Percentiles rank a stretch among this genome's conserved stretches.
Evolutionary conservation across 352 stramenopile genomes (phyloP).

Genomic region (Proteromonas lacertae): DNA sequence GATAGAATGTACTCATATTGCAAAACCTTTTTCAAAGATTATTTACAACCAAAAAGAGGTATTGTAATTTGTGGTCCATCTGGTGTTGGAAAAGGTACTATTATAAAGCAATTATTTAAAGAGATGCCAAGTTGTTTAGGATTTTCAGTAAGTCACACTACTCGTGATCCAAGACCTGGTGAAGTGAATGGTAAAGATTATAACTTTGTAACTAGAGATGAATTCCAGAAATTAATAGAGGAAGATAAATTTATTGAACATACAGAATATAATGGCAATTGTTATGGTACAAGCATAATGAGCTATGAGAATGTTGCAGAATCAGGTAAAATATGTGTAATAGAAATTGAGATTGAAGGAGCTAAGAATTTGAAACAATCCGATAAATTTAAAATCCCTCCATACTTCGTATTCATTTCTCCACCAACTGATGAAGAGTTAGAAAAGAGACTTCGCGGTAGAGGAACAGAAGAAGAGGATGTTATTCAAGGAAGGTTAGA

Average conservation of each 20-base stretch:
- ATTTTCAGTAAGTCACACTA: conserved; percentile 90
- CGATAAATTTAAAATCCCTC: conserved; percentile 27
- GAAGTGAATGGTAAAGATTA: conserved; percentile 84
- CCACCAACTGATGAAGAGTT: conserved; percentile 67
- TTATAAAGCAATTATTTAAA: conserved; percentile 57
- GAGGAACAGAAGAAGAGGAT: conserved; percentile 75
- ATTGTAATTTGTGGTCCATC: conserved; percentile 56
- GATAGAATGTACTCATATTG: too few species aligned
- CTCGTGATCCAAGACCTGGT: conserved; percentile 45
- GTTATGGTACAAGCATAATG: conserved; percentile 55
- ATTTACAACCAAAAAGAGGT: too few species aligned
- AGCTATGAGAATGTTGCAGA: conserved; percentile 21
- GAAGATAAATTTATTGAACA: conserved; percentile 77
- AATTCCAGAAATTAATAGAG: conserved; percentile 62
- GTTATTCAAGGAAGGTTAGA: conserved; percentile 47
- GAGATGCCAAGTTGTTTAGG: conserved; percentile 39
- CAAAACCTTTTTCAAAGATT: too few species aligned
- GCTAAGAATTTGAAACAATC: conserved; percentile 25
- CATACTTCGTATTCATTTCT: conserved; percentile 78
- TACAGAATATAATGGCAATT: conserved; percentile 77
- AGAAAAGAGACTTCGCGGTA: conserved; percentile 57
- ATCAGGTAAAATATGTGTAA: conserved; percentile 73
- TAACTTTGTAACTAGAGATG: conserved; percentile 65
- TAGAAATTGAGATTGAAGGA: conserved; percentile 93
- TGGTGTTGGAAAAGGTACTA: conserved; percentile 67